phyloP scores from a whole-genome alignment of 495 filamentous ascomycete genomes.

The Aspergillus olivimuriae region DNA sequence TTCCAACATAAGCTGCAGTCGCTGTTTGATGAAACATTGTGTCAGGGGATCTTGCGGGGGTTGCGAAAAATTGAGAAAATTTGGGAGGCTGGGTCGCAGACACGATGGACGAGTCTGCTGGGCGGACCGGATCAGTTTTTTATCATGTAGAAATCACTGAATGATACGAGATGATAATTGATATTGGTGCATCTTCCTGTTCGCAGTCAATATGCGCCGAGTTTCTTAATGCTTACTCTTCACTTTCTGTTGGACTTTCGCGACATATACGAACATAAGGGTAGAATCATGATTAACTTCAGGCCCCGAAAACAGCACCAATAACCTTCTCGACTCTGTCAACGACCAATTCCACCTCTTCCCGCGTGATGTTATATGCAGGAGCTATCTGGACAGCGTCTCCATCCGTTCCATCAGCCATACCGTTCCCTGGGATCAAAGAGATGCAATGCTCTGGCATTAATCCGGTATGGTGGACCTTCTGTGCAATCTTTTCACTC shows the following conservation, averaged over 20 bases:
- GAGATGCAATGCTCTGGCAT: slow-evolving; percentile 50
- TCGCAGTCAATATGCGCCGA: no score
- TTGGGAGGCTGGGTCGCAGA: background rate
- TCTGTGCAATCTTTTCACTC: slow-evolving; percentile 27
- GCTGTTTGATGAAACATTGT: background rate
- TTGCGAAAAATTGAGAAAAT: background rate
- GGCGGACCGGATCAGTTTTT: slow-evolving; percentile 4
- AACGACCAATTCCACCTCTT: slow-evolving; percentile 55
- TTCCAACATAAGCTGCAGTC: background rate
- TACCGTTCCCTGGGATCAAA: slow-evolving; percentile 64
- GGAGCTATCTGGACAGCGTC: slow-evolving; percentile 72
- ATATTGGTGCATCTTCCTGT: no score
- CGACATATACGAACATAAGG: no score
- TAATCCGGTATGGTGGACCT: slow-evolving; percentile 47
- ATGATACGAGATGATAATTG: no score
- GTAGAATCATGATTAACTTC: background rate
- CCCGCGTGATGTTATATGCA: slow-evolving; percentile 56
- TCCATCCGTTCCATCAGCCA: slow-evolving; percentile 56
- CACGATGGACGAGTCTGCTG: slow-evolving; percentile 7
- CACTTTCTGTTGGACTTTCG: no score
- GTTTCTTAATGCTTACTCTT: no score
- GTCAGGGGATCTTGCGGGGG: background rate
- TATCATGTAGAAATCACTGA: slow-evolving; percentile 5
- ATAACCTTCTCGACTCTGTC: slow-evolving; percentile 27
- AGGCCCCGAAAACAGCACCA: slow-evolving; percentile 19